These are phyloP conservation scores for Lasiodiplodia hormozganensis DNA, from an alignment of 2,329 filamentous ascomycete species.

Conservation along the genomic window DNA sequence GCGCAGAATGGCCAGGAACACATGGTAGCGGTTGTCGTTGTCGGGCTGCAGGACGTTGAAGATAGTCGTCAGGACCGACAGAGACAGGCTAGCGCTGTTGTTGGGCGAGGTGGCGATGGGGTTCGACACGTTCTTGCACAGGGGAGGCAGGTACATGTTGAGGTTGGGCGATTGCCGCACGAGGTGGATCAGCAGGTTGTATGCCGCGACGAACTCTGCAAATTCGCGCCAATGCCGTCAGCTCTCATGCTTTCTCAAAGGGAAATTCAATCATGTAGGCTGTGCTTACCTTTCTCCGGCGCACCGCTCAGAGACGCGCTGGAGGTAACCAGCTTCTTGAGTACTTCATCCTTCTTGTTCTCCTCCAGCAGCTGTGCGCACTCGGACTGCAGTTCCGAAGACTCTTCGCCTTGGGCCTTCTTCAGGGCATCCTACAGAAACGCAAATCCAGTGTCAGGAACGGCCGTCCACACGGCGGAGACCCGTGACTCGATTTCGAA, in stretches of 20 bases:
- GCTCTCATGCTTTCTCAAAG: slow-evolving; percentile 13
- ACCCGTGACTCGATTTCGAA: slow-evolving; percentile 19
- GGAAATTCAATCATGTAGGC: neutral
- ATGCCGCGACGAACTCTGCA: slow-evolving; percentile 87
- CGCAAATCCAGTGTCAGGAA: slow-evolving; percentile 17
- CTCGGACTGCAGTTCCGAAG: slow-evolving; percentile 62
- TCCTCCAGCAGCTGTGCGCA: slow-evolving; percentile 73
- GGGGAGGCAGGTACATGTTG: slow-evolving; percentile 82
- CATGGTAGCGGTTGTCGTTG: slow-evolving; percentile 84
- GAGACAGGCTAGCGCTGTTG: slow-evolving; percentile 83
- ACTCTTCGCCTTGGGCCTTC: slow-evolving; percentile 64
- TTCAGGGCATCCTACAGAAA: slow-evolving; percentile 70
- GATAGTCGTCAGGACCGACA: slow-evolving; percentile 90
- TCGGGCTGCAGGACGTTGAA: slow-evolving; percentile 88
- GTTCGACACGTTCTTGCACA: slow-evolving; percentile 88
- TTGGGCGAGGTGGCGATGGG: slow-evolving; percentile 85
- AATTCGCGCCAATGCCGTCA: slow-evolving; percentile 2
- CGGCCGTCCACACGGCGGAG: neutral
- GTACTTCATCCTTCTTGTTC: slow-evolving; percentile 78
- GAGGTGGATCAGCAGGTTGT: slow-evolving; percentile 96
- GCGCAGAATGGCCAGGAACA: slow-evolving; percentile 86
- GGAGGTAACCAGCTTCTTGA: slow-evolving; percentile 87
- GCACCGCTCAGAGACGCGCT: slow-evolving; percentile 79
- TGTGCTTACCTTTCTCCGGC: slow-evolving; percentile 76
- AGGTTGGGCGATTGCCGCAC: slow-evolving; percentile 84